These are phyloP conservation scores for Xylariomycetidae sp. DNA, from an alignment of 2,329 filamentous ascomycete genomes.

Conservation along the genomic window DNA sequence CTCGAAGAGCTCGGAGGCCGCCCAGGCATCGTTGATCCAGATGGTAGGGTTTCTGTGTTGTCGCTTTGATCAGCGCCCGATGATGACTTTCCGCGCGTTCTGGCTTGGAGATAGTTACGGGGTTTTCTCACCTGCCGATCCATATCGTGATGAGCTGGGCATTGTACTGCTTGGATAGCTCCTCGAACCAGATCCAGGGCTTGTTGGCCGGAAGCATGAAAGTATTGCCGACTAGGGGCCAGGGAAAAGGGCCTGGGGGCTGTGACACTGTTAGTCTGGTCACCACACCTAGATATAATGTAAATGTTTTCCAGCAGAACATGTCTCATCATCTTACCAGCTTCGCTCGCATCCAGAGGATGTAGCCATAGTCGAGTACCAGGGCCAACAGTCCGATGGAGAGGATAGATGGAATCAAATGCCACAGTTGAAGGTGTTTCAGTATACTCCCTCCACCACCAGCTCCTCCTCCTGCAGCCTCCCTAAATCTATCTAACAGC, in stretches of 20 bases:
- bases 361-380: conserved; percentile 40
- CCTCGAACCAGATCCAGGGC: conserved; percentile 55
- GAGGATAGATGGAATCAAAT: conserved; percentile 14
- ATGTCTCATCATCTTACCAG: conserved; percentile 34
- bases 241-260: conserved; percentile 51
- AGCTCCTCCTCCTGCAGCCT: no score
- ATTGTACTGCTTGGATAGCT: conserved; percentile 44
- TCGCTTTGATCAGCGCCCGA: no score
- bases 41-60: conserved; percentile 34
- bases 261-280: conserved; percentile 18
- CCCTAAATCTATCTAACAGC: conserved; percentile 10
- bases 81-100: no score
- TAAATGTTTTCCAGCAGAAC: no score
- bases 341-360: conserved; percentile 44
- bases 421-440: conserved; percentile 12
- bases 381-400: conserved; percentile 22
- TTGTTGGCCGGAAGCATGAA: conserved; percentile 49
- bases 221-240: conserved; percentile 52
- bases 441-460: conserved; percentile 4
- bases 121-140: conserved; percentile 40
- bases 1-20: conserved; percentile 50
- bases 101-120: no score
- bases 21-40: conserved; percentile 45
- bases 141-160: conserved; percentile 51
- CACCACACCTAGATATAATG: not conserved